Evolutionary conservation across 176 grass and related monocot genomes (phyloP).

Genomic region (Phoenix roebelenii): DNA sequence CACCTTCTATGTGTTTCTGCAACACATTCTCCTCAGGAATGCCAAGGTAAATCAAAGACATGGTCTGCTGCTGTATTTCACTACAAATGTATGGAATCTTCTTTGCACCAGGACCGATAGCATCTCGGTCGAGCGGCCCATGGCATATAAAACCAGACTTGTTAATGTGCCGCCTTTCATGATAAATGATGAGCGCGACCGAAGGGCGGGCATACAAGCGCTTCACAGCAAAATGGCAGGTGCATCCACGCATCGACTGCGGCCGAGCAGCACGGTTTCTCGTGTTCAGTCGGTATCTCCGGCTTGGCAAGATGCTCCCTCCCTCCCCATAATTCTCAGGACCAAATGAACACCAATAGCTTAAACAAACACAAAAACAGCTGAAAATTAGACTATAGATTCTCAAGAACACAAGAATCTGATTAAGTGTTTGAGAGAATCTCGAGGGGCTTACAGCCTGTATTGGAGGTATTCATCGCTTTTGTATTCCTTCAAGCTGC

Average conservation of each 20-base stretch:
- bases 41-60: conserved; percentile 87
- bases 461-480: conserved; percentile 72
- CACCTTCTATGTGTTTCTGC: conserved; percentile 55
- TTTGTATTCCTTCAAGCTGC: conserved; percentile 45
- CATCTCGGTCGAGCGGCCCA: conserved; percentile 70
- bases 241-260: conserved; percentile 92
- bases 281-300: conserved; percentile 70
- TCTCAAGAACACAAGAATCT: not conserved
- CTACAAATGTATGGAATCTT: conserved; percentile 69
- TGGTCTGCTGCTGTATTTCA: conserved; percentile 88
- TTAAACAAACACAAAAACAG: conserved; percentile 1
- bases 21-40: conserved; percentile 77
- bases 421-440: not conserved
- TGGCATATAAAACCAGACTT: conserved; percentile 75
- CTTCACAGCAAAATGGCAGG: conserved; percentile 81
- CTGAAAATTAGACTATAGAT: too few relatives aligned
- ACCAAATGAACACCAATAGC: conserved; percentile 96
- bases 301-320: conserved; percentile 56
- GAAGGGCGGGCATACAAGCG: conserved; percentile 58
- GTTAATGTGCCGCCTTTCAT: conserved; percentile 76
- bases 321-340: conserved; percentile 91
- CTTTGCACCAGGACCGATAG: conserved; percentile 70
- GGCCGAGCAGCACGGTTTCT: conserved; percentile 70
- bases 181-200: conserved; percentile 66
- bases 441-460: conserved; percentile 39